phyloP scores from a whole-genome alignment of 257 asterid species.

The Plantago elongata region DNA sequence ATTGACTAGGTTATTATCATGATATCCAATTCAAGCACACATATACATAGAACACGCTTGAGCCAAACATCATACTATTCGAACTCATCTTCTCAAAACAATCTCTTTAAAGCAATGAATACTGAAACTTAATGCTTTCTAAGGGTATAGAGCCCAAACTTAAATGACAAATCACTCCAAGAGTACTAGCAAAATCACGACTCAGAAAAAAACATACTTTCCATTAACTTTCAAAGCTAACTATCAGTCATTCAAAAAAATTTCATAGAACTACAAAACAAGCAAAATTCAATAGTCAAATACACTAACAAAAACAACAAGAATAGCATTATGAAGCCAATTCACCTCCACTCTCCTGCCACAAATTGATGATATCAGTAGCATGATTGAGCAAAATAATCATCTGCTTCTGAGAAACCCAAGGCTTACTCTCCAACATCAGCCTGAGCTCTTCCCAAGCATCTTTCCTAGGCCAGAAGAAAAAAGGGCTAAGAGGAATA shows the following conservation, averaged over 20 bases:
- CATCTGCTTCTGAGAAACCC: slow-evolving; percentile 41
- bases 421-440: slow-evolving; percentile 35
- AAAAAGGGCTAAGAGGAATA: slow-evolving; percentile 44
- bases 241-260: not conserved
- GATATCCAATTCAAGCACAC: too few relatives aligned
- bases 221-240: not conserved
- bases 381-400: slow-evolving; percentile 47
- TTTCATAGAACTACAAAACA: not conserved
- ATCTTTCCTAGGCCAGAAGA: slow-evolving; percentile 49
- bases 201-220: not conserved
- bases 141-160: too few relatives aligned
- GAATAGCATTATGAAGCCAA: slow-evolving; percentile 5
- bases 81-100: too few relatives aligned
- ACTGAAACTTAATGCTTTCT: too few relatives aligned
- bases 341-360: slow-evolving; percentile 35
- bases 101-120: too few relatives aligned
- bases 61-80: too few relatives aligned
- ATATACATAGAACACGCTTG: too few relatives aligned
- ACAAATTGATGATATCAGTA: slow-evolving; percentile 45
- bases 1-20: too few relatives aligned
- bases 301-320: not conserved
- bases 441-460: slow-evolving; percentile 49
- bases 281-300: not conserved
- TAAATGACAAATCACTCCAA: too few relatives aligned
- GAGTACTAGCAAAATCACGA: too few relatives aligned